A percentile compares a stretch with the other conserved stretches of the same genome.
These are phyloP conservation scores for Pulveroboletus sp. DNA, from an alignment of 768 basidiomycete species.

Conservation along the genomic window DNA sequence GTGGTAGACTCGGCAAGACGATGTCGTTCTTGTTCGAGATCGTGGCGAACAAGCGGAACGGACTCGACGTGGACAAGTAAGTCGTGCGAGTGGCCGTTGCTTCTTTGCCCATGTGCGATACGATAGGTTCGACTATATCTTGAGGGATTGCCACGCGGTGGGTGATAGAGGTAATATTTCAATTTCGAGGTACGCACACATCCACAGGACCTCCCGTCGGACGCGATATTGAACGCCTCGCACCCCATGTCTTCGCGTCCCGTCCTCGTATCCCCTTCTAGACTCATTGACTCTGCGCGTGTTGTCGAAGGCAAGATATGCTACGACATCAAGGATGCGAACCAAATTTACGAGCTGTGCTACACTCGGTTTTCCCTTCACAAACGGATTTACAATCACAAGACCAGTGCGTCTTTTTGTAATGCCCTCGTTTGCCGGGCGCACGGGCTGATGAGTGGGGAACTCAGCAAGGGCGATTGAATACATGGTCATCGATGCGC, in stretches of 20 bases:
- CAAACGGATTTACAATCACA: slow-evolving; percentile 80
- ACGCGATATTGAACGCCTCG: background rate
- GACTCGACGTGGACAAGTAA: slow-evolving; percentile 84
- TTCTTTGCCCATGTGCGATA: background rate
- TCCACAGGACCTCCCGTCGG: background rate
- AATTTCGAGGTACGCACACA: slow-evolving; percentile 37
- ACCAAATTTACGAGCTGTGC: slow-evolving; percentile 70
- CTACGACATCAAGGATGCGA: slow-evolving; percentile 78
- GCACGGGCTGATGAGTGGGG: background rate
- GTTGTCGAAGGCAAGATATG: slow-evolving; percentile 74
- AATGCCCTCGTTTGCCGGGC: background rate
- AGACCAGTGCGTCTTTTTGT: slow-evolving; percentile 38
- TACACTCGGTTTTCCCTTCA: slow-evolving; percentile 74
- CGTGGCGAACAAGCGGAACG: slow-evolving; percentile 76
- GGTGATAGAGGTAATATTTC: slow-evolving; percentile 57
- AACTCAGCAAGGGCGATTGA: slow-evolving; percentile 67
- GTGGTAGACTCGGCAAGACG: slow-evolving; percentile 34
- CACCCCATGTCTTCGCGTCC: background rate
- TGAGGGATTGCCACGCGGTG: slow-evolving; percentile 67
- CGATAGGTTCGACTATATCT: slow-evolving; percentile 75
- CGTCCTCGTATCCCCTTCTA: slow-evolving; percentile 19
- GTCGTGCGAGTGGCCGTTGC: background rate
- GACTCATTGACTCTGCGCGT: slow-evolving; percentile 68
- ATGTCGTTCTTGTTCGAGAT: slow-evolving; percentile 81
- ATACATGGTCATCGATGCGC: slow-evolving; percentile 78